Evolutionary conservation across 2,329 filamentous ascomycete genomes (phyloP).

Genomic region (Eurotiales sp.): DNA sequence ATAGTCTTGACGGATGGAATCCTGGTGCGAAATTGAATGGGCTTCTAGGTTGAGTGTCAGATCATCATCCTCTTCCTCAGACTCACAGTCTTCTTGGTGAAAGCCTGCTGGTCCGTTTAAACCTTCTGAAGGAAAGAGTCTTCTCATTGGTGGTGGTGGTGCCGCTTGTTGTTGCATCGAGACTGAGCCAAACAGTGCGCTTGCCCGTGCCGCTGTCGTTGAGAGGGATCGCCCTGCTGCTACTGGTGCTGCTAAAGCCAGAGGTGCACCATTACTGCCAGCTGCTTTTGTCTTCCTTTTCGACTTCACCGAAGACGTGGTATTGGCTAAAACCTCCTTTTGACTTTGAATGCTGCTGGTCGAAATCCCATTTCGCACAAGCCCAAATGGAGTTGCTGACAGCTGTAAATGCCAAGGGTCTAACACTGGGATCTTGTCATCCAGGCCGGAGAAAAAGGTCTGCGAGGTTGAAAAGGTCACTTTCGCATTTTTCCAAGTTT

Average conservation of each 20-base stretch:
- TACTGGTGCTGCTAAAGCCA: no score
- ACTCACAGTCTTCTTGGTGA: constrained; percentile 5
- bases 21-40: constrained; percentile 22
- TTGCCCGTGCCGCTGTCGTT: no score
- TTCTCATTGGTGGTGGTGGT: no score
- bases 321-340: constrained; percentile 8
- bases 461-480: constrained; percentile 62
- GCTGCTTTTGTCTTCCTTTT: no score
- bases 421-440: constrained; percentile 54
- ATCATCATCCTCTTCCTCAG: not conserved
- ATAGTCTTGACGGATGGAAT: constrained; percentile 36
- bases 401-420: constrained; percentile 57
- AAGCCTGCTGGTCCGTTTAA: no score
- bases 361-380: constrained; percentile 19
- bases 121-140: no score
- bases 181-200: no score
- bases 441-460: constrained; percentile 54
- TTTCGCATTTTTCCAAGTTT: constrained; percentile 60
- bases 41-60: not conserved
- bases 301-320: no score
- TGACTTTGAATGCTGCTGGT: constrained; percentile 16
- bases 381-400: constrained; percentile 27
- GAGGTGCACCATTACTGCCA: no score
- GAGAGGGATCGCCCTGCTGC: no score
- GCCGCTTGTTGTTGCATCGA: no score